Percentiles rank a stretch among this genome's conserved stretches.
Conservation (phyloP, 345 rosid species). For the Trapa bicornis region DNA sequence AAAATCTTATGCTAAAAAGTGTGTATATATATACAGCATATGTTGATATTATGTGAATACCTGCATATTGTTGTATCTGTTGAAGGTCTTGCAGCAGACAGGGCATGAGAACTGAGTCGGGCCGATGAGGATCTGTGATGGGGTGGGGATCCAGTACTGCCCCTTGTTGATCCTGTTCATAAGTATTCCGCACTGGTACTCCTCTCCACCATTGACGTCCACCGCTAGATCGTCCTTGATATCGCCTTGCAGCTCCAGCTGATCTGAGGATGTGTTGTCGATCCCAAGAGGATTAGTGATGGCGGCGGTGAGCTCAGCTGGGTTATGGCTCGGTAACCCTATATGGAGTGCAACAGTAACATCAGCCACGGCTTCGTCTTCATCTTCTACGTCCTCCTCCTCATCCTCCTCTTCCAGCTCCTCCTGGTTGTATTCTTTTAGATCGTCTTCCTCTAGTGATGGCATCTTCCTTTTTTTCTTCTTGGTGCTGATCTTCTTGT, state of each 20-base stretch:
- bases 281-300: not conserved
- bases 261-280: constrained; percentile 3
- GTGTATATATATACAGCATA: not conserved
- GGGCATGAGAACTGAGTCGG: constrained; percentile 99
- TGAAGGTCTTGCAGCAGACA: constrained; percentile 91
- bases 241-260: not conserved
- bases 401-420: constrained; percentile 13
- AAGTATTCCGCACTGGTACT: constrained; percentile 41
- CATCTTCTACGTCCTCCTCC: not conserved
- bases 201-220: constrained; percentile 23
- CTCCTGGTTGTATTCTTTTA: not conserved
- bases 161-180: constrained; percentile 75
- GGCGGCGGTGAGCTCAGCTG: constrained; percentile 46
- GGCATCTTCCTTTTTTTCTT: not conserved
- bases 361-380: constrained; percentile 19
- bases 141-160: constrained; percentile 97
- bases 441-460: not conserved
- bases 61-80: constrained; percentile 98
- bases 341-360: constrained; percentile 88
- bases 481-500: constrained; percentile 3
- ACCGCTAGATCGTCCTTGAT: constrained; percentile 13
- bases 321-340: constrained; percentile 87
- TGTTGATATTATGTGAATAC: constrained; percentile 16
- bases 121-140: constrained; percentile 94
- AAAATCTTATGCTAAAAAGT: too few species aligned